These are phyloP conservation scores for Pleurotus citrinopileatus DNA, from an alignment of 768 basidiomycete genomes.

Conservation along the genomic window DNA sequence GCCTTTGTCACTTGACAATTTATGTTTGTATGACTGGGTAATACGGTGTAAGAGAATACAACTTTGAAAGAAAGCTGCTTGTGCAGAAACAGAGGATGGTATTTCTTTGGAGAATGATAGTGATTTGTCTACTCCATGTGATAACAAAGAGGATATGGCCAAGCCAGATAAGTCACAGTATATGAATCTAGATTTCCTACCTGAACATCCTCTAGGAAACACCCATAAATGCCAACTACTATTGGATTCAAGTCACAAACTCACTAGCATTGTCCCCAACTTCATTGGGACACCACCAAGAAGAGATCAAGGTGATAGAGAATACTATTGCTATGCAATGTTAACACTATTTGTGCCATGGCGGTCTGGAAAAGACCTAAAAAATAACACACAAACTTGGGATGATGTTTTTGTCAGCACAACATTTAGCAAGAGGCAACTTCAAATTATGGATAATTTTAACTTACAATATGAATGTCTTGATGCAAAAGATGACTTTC, in stretches of 20 bases:
- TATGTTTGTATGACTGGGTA: constrained; percentile 24
- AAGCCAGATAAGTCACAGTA: not conserved
- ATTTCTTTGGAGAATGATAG: not conserved
- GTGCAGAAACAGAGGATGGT: not conserved
- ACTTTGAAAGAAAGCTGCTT: not conserved
- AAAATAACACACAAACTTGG: constrained; percentile 18
- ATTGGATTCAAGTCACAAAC: not conserved
- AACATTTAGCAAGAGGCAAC: constrained; percentile 12
- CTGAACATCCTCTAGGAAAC: not conserved
- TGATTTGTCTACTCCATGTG: not conserved
- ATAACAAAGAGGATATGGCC: not conserved
- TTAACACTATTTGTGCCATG: constrained; percentile 31
- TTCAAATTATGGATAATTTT: constrained; percentile 19
- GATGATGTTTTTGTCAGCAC: constrained; percentile 18
- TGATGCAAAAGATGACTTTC: constrained; percentile 23
- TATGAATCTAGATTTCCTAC: not conserved
- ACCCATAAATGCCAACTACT: not conserved
- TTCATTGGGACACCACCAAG: constrained; percentile 26
- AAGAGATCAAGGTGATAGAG: constrained; percentile 25
- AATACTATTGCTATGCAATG: constrained; percentile 30
- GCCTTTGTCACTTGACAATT: constrained; percentile 11
- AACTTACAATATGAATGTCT: constrained; percentile 23
- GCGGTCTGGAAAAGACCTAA: constrained; percentile 26
- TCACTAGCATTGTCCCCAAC: constrained; percentile 16
- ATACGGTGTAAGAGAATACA: constrained; percentile 14